Conservation (phyloP, 2,329 filamentous ascomycete species). For the Coniochaeta sp. region DNA sequence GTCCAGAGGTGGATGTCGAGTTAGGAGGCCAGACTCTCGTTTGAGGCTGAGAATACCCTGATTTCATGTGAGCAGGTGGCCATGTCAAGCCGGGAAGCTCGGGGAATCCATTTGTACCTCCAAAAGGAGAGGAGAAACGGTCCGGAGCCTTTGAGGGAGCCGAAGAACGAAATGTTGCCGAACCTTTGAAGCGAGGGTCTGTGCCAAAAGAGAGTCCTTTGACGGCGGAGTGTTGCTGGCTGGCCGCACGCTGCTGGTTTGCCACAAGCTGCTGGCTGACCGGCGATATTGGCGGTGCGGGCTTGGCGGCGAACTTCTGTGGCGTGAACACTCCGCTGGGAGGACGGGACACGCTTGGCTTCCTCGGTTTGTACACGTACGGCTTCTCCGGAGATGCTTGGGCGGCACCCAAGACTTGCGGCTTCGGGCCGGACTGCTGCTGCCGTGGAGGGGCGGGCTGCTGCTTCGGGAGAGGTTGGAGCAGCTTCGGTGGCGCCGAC, state of each 20-base stretch:
- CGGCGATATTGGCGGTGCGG: constrained; percentile 16
- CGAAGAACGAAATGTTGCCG: constrained; percentile 13
- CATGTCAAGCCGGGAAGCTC: constrained; percentile 20
- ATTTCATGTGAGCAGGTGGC: constrained; percentile 24
- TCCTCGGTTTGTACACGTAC: constrained; percentile 46
- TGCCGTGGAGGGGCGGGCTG: constrained; percentile 4
- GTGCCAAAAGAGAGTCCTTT: constrained; percentile 13
- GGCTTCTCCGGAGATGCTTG: too few relatives aligned
- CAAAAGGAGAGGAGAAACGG: constrained; percentile 18
- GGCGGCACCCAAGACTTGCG: too few relatives aligned
- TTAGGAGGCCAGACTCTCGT: constrained; percentile 20
- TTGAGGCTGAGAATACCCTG: constrained; percentile 26
- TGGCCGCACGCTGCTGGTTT: constrained; percentile 4
- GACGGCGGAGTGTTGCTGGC: constrained; percentile 4
- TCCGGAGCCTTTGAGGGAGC: constrained; percentile 12
- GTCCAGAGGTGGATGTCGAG: constrained; percentile 9
- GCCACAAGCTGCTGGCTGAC: constrained; percentile 12
- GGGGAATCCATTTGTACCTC: constrained; percentile 21
- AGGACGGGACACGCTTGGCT: constrained; percentile 21
- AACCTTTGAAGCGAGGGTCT: constrained; percentile 14
- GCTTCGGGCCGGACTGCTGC: constrained; percentile 12
- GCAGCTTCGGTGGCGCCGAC: constrained; percentile 4
- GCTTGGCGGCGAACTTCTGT: constrained; percentile 27
- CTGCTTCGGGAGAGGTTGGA: constrained; percentile 4
- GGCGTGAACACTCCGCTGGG: constrained; percentile 20